Percentiles rank a stretch among this genome's conserved stretches.
phyloP scores from a whole-genome alignment of 306 rosid genomes.

The Vachellia collinsii region DNA sequence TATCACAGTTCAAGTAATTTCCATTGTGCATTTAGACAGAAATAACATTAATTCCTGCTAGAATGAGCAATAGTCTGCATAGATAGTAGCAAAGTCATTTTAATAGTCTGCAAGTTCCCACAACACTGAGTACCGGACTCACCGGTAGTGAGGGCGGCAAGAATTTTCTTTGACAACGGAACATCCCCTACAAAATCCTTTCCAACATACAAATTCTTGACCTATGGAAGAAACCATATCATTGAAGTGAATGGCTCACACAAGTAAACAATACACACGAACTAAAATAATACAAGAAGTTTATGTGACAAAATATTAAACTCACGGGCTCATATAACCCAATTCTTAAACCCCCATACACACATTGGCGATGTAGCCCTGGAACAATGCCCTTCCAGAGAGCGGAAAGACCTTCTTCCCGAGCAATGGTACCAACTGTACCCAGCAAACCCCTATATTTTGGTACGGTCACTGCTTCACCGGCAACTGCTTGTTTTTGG shows the following conservation, averaged over 20 bases:
- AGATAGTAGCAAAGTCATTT: slow-evolving; percentile 23
- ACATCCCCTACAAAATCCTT: slow-evolving; percentile 84
- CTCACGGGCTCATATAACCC: slow-evolving; percentile 95
- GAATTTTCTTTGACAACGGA: slow-evolving; percentile 86
- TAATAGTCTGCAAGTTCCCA: slow-evolving; percentile 3
- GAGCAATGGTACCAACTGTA: slow-evolving; percentile 89
- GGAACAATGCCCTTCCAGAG: slow-evolving; percentile 97
- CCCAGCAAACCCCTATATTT: slow-evolving; percentile 94
- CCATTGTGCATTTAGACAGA: slow-evolving; percentile 15
- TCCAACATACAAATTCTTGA: slow-evolving; percentile 80
- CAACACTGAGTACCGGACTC: slow-evolving; percentile 35
- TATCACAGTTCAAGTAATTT: slow-evolving; percentile 1
- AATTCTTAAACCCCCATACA: slow-evolving; percentile 88
- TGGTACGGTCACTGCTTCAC: slow-evolving; percentile 66
- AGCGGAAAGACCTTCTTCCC: slow-evolving; percentile 88
- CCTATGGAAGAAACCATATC: slow-evolving; percentile 56
- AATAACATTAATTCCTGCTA: slow-evolving; percentile 27
- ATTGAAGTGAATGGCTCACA: slow-evolving; percentile 35
- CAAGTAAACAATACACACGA: slow-evolving; percentile 15
- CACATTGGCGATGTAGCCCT: slow-evolving; percentile 90
- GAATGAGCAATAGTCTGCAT: slow-evolving; percentile 15
- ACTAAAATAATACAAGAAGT: slow-evolving; percentile 21
- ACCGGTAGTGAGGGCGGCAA: slow-evolving; percentile 95
- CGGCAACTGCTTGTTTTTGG: slow-evolving; percentile 73
- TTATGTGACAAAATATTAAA: slow-evolving; percentile 11